phyloP scores from a whole-genome alignment of 2,329 filamentous ascomycete genomes.

The Neofusicoccum sp. region DNA sequence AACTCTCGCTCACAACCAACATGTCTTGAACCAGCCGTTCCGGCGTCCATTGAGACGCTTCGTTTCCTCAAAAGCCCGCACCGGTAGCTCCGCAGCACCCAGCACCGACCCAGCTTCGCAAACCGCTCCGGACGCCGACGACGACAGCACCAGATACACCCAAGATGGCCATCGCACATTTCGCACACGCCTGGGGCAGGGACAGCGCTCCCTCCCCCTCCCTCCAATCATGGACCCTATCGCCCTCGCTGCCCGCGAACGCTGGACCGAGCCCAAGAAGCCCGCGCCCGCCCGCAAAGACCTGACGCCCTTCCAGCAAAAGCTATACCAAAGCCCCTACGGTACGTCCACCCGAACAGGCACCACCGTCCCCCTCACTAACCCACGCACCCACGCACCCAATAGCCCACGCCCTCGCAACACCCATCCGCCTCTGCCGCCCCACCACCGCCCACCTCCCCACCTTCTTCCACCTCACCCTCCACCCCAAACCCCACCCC shows the following conservation, averaged over 20 bases:
- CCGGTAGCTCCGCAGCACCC: slow-evolving; percentile 12
- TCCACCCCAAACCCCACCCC: slow-evolving; percentile 60
- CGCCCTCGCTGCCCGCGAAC: slow-evolving; percentile 38
- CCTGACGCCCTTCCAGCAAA: slow-evolving; percentile 57
- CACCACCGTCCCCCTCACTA: background rate
- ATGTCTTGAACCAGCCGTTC: background rate
- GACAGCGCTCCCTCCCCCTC: slow-evolving; percentile 44
- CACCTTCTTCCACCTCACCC: slow-evolving; percentile 64
- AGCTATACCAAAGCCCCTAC: slow-evolving; percentile 65
- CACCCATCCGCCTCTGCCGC: slow-evolving; percentile 60
- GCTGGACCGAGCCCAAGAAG: slow-evolving; percentile 45
- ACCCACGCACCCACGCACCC: background rate
- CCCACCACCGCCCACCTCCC: slow-evolving; percentile 57
- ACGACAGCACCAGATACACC: slow-evolving; percentile 7
- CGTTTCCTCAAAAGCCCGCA: background rate
- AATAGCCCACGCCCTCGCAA: slow-evolving; percentile 64
- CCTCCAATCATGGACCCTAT: slow-evolving; percentile 53
- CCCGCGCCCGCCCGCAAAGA: slow-evolving; percentile 40
- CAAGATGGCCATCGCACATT: slow-evolving; percentile 32
- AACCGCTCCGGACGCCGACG: background rate
- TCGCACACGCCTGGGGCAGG: slow-evolving; percentile 37
- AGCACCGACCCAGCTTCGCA: slow-evolving; percentile 2
- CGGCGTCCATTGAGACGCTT: background rate
- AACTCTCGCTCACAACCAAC: background rate
- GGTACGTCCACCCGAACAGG: slow-evolving; percentile 50